Evolutionary conservation across 2,329 filamentous ascomycete species (phyloP).

Genomic region (Xylariaceae sp.): DNA sequence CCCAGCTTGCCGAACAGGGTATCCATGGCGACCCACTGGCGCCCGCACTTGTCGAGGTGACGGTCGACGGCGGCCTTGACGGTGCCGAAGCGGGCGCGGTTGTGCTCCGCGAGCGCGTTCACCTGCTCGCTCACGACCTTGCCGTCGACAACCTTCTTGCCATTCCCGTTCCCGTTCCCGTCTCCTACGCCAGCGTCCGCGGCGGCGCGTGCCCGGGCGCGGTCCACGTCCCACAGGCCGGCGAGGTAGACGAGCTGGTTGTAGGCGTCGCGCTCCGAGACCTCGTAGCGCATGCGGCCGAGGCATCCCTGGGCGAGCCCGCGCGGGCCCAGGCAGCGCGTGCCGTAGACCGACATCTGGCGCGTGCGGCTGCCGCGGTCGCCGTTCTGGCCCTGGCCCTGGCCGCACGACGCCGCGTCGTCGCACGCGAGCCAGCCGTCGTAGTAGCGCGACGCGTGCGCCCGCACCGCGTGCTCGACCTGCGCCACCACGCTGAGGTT

Average conservation of each 20-base stretch:
- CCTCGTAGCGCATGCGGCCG: conserved; percentile 83
- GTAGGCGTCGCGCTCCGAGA: conserved; percentile 82
- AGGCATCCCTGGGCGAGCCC: conserved; percentile 78
- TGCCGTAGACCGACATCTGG: conserved; percentile 88
- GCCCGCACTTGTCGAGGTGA: conserved; percentile 82
- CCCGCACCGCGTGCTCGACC: conserved; percentile 74
- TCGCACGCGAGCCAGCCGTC: conserved; percentile 88
- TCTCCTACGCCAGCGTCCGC: conserved; percentile 28
- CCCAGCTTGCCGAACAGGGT: conserved; percentile 67
- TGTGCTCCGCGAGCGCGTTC: conserved; percentile 68
- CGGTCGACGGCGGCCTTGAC: conserved; percentile 70
- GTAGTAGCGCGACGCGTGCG: conserved; percentile 77
- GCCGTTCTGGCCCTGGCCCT: no score
- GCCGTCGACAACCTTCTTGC: conserved; percentile 28
- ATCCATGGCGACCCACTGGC: conserved; percentile 93
- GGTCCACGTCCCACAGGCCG: conserved; percentile 82
- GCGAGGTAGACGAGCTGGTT: conserved; percentile 90
- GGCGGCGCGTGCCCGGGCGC: conserved; percentile 50
- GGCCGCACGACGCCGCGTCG: conserved; percentile 79
- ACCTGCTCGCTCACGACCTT: conserved; percentile 58
- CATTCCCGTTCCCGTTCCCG: conserved; percentile 14
- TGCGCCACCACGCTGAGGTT: conserved; percentile 76
- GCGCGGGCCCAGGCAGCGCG: conserved; percentile 78
- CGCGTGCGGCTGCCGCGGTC: conserved; percentile 79
- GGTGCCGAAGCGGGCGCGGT: conserved; percentile 69